Evolutionary conservation across 257 asterid genomes (phyloP), one percentile per base, ranked within the genome.

Genomic region (Agastache rugosa): DNA sequence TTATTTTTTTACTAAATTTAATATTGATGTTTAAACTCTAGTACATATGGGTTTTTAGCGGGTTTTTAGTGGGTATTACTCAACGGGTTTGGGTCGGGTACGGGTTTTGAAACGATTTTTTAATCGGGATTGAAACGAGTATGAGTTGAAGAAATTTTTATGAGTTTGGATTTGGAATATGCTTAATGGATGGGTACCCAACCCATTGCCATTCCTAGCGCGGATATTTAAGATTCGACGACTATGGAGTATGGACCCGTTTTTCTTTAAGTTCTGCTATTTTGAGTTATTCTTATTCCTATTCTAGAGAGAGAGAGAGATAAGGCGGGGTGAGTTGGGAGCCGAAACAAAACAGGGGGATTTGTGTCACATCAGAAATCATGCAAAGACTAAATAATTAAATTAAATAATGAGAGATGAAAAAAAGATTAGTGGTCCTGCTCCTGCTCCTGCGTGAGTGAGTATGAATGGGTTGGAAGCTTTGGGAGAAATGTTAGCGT

Each of bases 381-480:
- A 78, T 31, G 69, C 70, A 56, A 41, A 54, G 71, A 19, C 2
- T 39, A 58, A 63, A 41, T n/a, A 69, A 22, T 58, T 2, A n/a
- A n/a, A n/a, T n/a, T n/a, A n/a, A n/a, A n/a, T 9, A 19, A 37
- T 1, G 8, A n/a, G 27, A 58, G 16, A 59, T 10, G 41, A 59
- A 56, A 10, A 5, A 31, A 25, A 61, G 72, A 70, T 62, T 22
- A 66, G 82, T 78, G 82, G 82, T 78, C 78, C 71, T 12, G 81
- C 15, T 15, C 29, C 37, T 31, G 37, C 15, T 15, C 29, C 37
- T 31, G 37, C 9, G 22, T 44, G 80, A 62, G 22, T 44, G 80
- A 62, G 63, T 29, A 15, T 59, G 56, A 63, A 39, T 69, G 66
- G 75, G 79, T 75, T 61, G 75, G 80, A 69, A 69, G 75, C 45